Evolutionary conservation across 192 early-diverging fungal species (phyloP).

Genomic region (Allomyces arbusculus): DNA sequence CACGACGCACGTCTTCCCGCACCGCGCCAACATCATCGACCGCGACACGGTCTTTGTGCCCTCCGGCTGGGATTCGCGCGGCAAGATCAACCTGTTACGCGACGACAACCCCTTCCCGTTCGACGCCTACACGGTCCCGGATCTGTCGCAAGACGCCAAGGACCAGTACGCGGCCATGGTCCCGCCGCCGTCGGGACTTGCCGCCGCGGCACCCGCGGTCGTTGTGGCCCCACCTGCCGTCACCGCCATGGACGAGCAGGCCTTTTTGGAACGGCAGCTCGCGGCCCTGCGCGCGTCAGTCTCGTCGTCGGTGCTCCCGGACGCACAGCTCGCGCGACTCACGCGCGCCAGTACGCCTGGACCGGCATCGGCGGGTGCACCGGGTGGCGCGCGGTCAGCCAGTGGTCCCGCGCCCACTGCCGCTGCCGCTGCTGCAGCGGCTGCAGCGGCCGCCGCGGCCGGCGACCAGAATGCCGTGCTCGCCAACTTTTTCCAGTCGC

Average conservation of each 20-base stretch:
- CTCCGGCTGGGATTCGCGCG: constrained; percentile 81
- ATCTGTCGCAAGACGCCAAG: too few species aligned
- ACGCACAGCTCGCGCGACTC: not conserved
- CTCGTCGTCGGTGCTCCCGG: not conserved
- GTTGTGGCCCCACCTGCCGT: constrained; percentile 35
- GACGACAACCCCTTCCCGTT: constrained; percentile 7
- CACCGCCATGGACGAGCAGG: constrained; percentile 67
- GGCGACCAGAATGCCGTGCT: constrained; percentile 51
- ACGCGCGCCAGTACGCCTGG: not conserved
- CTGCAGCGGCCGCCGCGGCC: constrained; percentile 2
- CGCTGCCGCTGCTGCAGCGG: constrained; percentile 8
- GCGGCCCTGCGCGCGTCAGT: constrained; percentile 40
- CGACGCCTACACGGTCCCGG: too few species aligned
- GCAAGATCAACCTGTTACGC: constrained; percentile 56
- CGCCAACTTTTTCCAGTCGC: constrained; percentile 74
- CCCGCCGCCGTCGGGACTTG: too few species aligned
- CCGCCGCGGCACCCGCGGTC: too few species aligned
- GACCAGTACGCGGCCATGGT: too few species aligned
- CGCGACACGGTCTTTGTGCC: constrained; percentile 75
- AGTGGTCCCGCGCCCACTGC: not conserved
- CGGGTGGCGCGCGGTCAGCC: too few species aligned
- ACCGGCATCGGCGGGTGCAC: not conserved
- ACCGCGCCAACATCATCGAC: constrained; percentile 63
- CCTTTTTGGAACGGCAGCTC: constrained; percentile 60
- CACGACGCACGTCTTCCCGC: constrained; percentile 21